Percentiles rank a stretch among this genome's conserved stretches.
Evolutionary conservation across 2,329 filamentous ascomycete genomes (phyloP).

Genomic region (Trichoderma endophyticum): DNA sequence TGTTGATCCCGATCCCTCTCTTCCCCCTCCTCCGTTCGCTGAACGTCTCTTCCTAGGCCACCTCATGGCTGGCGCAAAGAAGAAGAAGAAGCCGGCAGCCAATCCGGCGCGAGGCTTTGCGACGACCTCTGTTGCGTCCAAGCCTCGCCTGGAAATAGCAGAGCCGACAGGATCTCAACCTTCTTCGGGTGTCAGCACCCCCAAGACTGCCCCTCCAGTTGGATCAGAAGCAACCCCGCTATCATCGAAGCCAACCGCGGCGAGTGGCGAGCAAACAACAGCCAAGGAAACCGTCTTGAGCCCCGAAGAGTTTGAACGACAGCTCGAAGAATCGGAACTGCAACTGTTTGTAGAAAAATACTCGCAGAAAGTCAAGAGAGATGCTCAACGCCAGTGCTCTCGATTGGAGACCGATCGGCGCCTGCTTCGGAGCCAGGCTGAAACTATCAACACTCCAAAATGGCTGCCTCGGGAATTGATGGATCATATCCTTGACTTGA

Average conservation of each 20-base stretch:
- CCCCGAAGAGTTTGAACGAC: conserved; percentile 84
- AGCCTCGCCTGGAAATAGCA: conserved; percentile 61
- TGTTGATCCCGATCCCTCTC: background rate
- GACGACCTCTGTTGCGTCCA: conserved; percentile 87
- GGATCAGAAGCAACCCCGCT: conserved; percentile 25
- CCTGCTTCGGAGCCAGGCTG: conserved; percentile 74
- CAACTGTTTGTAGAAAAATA: conserved; percentile 85
- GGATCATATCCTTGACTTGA: conserved; percentile 71
- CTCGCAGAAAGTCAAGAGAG: conserved; percentile 72
- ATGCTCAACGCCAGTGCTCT: conserved; percentile 70
- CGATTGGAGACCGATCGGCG: conserved; percentile 84
- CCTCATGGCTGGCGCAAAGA: conserved; percentile 68
- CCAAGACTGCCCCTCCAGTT: conserved; percentile 31
- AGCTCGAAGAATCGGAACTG: conserved; percentile 86
- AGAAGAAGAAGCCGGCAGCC: conserved; percentile 85
- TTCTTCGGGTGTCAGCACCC: conserved; percentile 22
- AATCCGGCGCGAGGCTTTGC: conserved; percentile 92
- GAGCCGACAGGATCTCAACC: conserved; percentile 36
- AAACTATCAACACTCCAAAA: conserved; percentile 66
- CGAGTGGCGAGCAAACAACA: background rate
- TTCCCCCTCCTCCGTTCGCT: background rate
- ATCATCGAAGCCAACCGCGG: conserved; percentile 5
- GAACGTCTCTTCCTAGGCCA: background rate
- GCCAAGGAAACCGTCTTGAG: conserved; percentile 53
- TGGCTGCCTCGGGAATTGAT: conserved; percentile 81